These are phyloP conservation scores for Orychophragmus violaceus DNA, from an alignment of 345 rosid genomes.

Conservation along the genomic window DNA sequence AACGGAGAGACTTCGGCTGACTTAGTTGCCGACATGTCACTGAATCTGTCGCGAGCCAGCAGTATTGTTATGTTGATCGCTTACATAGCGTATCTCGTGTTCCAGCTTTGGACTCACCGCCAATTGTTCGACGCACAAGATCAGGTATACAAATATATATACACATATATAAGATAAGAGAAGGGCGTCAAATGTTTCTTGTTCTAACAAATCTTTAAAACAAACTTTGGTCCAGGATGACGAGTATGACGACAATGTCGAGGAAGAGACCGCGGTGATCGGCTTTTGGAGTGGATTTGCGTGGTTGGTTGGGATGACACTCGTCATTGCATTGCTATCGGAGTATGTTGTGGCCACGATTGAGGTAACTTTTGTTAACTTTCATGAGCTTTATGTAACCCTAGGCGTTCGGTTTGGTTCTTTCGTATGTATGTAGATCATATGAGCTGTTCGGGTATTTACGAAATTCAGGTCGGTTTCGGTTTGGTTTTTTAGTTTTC, in stretches of 20 bases:
- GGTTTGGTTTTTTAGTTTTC: too few species aligned
- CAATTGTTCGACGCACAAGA: conserved; percentile 32
- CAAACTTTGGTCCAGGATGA: conserved; percentile 33
- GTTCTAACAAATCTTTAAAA: background rate
- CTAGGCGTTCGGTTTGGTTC: too few species aligned
- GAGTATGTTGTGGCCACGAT: conserved; percentile 93
- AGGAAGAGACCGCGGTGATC: conserved; percentile 61
- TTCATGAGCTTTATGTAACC: too few species aligned
- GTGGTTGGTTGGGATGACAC: conserved; percentile 87
- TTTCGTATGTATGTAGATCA: too few species aligned
- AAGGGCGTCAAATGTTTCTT: background rate
- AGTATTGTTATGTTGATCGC: conserved; percentile 72
- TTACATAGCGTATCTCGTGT: conserved; percentile 71
- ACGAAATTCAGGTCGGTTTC: too few species aligned
- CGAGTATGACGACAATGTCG: conserved; percentile 37
- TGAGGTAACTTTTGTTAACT: conserved; percentile 48
- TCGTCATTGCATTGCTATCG: conserved; percentile 68
- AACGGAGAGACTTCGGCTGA: conserved; percentile 18
- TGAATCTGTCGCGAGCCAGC: conserved; percentile 70
- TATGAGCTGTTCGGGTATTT: too few species aligned
- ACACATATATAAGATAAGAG: background rate
- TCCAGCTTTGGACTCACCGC: conserved; percentile 85
- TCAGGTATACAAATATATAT: conserved; percentile 1
- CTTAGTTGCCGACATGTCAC: conserved; percentile 29
- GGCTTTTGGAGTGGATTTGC: conserved; percentile 82